Evolutionary conservation across 305 asterid genomes (phyloP).

Genomic region (Vinca major): DNA sequence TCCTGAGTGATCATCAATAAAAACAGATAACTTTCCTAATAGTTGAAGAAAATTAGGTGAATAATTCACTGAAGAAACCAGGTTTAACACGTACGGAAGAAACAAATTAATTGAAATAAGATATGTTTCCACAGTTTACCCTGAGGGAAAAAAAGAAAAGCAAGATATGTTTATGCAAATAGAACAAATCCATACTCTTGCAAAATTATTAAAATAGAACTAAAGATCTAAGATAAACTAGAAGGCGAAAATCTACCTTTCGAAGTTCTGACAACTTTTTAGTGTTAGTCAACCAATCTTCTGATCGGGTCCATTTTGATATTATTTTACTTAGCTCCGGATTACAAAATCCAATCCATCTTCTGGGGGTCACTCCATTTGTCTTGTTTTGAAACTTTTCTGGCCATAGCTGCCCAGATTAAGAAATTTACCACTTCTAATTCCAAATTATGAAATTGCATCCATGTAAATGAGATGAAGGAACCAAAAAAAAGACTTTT

Average conservation of each 20-base stretch:
- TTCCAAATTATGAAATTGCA: background rate
- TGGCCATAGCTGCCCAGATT: constrained; percentile 44
- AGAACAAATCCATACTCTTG: background rate
- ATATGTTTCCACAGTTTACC: background rate
- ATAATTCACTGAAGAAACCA: background rate
- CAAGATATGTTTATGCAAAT: background rate
- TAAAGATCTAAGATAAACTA: background rate
- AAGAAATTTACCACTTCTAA: background rate
- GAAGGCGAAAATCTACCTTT: constrained; percentile 25
- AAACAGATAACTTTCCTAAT: background rate
- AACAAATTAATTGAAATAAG: background rate
- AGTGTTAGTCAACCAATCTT: constrained; percentile 42
- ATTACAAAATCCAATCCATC: constrained; percentile 53
- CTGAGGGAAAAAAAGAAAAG: no score
- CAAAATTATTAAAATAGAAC: background rate
- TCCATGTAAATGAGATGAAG: background rate
- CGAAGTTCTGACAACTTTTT: constrained; percentile 38
- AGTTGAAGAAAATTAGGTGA: background rate
- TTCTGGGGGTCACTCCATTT: constrained; percentile 59
- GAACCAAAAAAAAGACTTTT: background rate
- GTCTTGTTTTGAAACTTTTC: constrained; percentile 60
- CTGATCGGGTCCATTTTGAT: constrained; percentile 54
- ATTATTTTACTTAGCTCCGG: constrained; percentile 43
- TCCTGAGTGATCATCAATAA: background rate
- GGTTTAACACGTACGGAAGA: background rate